Evolutionary conservation across 768 basidiomycete genomes (phyloP).

Genomic region (Leccinum truebloodii): DNA sequence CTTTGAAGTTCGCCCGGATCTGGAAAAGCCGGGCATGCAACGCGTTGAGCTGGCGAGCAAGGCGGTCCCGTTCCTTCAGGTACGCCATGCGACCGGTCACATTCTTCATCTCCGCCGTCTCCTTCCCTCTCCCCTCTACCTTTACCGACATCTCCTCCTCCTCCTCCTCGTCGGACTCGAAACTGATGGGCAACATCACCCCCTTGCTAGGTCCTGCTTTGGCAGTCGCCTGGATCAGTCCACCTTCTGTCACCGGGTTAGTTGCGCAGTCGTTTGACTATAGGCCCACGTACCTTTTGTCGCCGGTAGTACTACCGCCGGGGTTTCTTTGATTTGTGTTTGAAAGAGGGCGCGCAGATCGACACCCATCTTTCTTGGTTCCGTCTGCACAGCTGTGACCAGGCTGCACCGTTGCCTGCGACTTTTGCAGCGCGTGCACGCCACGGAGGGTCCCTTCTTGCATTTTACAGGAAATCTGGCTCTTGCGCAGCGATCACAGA

Average conservation of each 20-base stretch:
- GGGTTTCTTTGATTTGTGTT: not conserved
- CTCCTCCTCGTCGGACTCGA: too few species aligned
- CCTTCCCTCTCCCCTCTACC: too few species aligned
- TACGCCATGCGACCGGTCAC: too few species aligned
- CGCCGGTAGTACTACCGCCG: not conserved
- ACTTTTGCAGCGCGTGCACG: not conserved
- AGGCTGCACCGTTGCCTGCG: not conserved
- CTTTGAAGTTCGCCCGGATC: too few species aligned
- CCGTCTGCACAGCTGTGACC: not conserved
- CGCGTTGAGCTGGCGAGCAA: too few species aligned
- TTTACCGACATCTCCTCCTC: too few species aligned
- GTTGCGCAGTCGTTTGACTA: not conserved
- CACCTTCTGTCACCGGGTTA: too few species aligned
- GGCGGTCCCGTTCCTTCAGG: too few species aligned
- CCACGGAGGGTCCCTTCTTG: not conserved
- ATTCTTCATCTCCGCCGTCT: too few species aligned
- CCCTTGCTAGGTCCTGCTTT: not conserved
- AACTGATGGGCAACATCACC: not conserved
- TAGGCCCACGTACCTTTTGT: not conserved
- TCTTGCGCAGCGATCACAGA: not conserved
- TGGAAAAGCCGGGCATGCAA: too few species aligned
- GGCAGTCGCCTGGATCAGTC: too few species aligned
- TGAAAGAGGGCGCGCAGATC: not conserved
- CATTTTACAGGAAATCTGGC: not conserved
- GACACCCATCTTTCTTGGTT: not conserved